Conservation (phyloP, 1,284 basidiomycete species). For the Pyrrhoderma lamaoense region DNA sequence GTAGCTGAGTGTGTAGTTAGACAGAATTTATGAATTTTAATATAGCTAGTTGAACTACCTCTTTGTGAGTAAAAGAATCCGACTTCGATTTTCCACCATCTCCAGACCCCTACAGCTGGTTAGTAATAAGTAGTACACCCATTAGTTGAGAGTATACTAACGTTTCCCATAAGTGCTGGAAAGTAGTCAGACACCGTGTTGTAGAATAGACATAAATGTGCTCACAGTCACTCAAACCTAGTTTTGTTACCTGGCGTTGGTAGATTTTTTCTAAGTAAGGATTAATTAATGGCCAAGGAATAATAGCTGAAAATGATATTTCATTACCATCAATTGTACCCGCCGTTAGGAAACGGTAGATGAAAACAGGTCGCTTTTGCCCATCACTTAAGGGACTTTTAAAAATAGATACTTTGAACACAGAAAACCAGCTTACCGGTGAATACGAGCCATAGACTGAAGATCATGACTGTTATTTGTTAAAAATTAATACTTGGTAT, state of each 20-base stretch:
- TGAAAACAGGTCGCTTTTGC: slow-evolving; percentile 87
- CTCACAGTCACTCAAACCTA: slow-evolving; percentile 82
- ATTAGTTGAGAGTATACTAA: slow-evolving; percentile 25
- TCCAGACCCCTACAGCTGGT: slow-evolving; percentile 30
- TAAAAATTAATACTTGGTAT: background rate
- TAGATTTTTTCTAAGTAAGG: slow-evolving; percentile 66
- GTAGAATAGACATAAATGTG: slow-evolving; percentile 16
- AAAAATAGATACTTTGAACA: slow-evolving; percentile 4
- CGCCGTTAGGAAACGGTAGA: slow-evolving; percentile 86
- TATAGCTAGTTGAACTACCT: slow-evolving; percentile 42
- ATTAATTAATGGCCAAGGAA: background rate
- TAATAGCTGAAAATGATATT: background rate
- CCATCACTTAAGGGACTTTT: slow-evolving; percentile 62
- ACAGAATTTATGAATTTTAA: slow-evolving; percentile 5
- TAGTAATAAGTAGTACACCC: background rate
- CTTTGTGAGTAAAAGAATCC: slow-evolving; percentile 84
- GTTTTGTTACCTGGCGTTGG: slow-evolving; percentile 94
- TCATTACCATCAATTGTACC: slow-evolving; percentile 67
- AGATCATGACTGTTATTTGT: slow-evolving; percentile 63
- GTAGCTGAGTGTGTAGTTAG: slow-evolving; percentile 46
- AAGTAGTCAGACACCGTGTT: slow-evolving; percentile 3
- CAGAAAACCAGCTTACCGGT: slow-evolving; percentile 49
- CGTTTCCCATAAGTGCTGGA: slow-evolving; percentile 60
- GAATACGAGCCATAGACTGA: slow-evolving; percentile 97
- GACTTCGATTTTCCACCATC: slow-evolving; percentile 50